Percentiles rank a stretch among this genome's conserved stretches.
Conservation (phyloP, 371 early-diverging fungal species). For the Mortierella sp. region DNA sequence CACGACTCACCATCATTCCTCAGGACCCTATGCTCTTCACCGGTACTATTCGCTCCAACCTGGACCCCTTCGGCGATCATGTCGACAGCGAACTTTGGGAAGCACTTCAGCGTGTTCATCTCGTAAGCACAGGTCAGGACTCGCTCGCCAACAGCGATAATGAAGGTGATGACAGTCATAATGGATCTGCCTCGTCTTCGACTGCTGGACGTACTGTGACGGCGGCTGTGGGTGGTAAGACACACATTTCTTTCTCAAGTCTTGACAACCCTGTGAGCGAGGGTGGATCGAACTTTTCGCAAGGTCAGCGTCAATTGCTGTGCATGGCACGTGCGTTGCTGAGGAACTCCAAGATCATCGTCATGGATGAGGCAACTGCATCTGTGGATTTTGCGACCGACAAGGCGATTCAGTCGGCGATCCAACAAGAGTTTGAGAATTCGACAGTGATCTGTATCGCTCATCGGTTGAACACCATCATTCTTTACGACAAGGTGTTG, state of each 20-base stretch:
- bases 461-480: constrained; percentile 79
- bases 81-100: constrained; percentile 76
- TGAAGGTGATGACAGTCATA: constrained; percentile 17
- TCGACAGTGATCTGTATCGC: constrained; percentile 77
- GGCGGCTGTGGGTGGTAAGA: constrained; percentile 20
- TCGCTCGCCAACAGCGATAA: constrained; percentile 31
- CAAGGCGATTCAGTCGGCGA: constrained; percentile 72
- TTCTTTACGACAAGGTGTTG: constrained; percentile 84
- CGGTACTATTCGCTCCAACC: constrained; percentile 72
- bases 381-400: constrained; percentile 79
- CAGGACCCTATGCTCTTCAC: constrained; percentile 70
- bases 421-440: constrained; percentile 70
- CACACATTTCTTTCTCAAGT: constrained; percentile 59
- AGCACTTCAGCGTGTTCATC: constrained; percentile 63
- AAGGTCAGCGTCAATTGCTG: constrained; percentile 88
- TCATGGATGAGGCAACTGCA: constrained; percentile 91
- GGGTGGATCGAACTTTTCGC: constrained; percentile 82
- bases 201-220: background rate
- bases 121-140: constrained; percentile 36
- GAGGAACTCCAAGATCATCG: constrained; percentile 67
- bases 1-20: constrained; percentile 81
- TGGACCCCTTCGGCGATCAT: constrained; percentile 73
- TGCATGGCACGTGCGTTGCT: constrained; percentile 86
- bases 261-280: constrained; percentile 70
- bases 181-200: constrained; percentile 1